Percentiles rank a stretch among this genome's conserved stretches.
phyloP scores from a whole-genome alignment of 495 filamentous ascomycete species.

The Schizothecium vesticola region DNA sequence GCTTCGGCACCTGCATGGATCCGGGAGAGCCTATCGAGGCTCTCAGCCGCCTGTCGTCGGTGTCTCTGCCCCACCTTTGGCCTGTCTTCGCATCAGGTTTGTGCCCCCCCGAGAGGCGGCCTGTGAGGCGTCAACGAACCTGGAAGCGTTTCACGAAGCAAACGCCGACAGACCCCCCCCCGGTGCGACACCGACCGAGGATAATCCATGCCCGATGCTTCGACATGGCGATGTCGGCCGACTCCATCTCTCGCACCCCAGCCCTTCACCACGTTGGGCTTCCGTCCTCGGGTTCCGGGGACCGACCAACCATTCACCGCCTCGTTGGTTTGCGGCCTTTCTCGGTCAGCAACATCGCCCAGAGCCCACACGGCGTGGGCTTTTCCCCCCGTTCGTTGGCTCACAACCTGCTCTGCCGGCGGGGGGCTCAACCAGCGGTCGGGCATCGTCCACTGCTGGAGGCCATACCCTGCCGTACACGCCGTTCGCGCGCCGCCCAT shows the following conservation, averaged over 20 bases:
- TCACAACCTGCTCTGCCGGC: neutral
- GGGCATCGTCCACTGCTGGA: neutral
- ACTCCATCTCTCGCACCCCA: neutral
- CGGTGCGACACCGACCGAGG: neutral
- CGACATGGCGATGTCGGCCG: neutral
- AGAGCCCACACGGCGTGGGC: conserved; percentile 1
- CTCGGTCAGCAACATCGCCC: conserved; percentile 10
- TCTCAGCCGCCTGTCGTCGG: neutral
- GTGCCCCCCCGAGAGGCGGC: neutral
- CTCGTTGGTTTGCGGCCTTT: conserved; percentile 1
- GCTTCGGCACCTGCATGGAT: neutral
- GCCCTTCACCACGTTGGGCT: neutral
- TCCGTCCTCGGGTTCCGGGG: neutral
- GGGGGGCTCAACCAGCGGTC: neutral
- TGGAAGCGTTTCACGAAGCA: neutral
- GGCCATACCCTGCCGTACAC: neutral
- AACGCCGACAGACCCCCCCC: neutral
- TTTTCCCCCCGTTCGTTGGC: neutral
- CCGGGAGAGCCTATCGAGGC: neutral
- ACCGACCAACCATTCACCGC: conserved; percentile 5
- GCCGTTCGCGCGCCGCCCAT: neutral
- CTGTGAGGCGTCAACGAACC: neutral
- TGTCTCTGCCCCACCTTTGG: neutral
- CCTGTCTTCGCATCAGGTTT: neutral
- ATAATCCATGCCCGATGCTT: neutral